Evolutionary conservation across 164 flowering plant species (phyloP).

Genomic region (Magnolia changhungtana): DNA sequence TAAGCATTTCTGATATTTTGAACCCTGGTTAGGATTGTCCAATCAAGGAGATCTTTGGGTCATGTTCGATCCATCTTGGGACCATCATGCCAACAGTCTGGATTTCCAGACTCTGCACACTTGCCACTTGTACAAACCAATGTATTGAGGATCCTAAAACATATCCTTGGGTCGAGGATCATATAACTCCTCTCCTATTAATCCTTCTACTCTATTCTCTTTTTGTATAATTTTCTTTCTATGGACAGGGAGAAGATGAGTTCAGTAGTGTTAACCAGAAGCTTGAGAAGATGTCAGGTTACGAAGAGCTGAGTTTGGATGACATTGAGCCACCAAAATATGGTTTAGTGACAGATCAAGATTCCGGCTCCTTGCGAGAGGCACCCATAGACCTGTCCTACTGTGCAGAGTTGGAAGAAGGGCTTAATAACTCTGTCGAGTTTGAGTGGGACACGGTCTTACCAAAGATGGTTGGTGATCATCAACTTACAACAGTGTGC

Average conservation of each 20-base stretch:
- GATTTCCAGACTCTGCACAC: no score
- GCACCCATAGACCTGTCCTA: slow-evolving; percentile 34
- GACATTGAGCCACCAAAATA: slow-evolving; percentile 46
- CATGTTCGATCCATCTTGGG: no score
- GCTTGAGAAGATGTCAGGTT: slow-evolving; percentile 34
- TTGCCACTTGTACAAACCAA: background rate
- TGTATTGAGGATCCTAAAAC: background rate
- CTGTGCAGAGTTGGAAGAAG: slow-evolving; percentile 28
- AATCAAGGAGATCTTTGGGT: no score
- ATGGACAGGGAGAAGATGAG: slow-evolving; percentile 29
- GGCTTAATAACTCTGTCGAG: slow-evolving; percentile 31
- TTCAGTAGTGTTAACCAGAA: slow-evolving; percentile 27
- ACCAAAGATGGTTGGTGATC: slow-evolving; percentile 26
- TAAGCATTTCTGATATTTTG: no score
- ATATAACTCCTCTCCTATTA: no score
- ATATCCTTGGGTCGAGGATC: no score
- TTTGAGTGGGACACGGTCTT: slow-evolving; percentile 41
- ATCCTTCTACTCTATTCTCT: background rate
- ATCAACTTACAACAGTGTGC: slow-evolving; percentile 49
- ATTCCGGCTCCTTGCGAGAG: slow-evolving; percentile 31
- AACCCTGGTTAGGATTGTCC: no score
- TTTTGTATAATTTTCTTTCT: background rate
- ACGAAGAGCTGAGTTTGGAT: slow-evolving; percentile 56
- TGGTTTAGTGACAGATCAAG: slow-evolving; percentile 30
- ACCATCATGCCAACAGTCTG: no score